Percentiles rank a stretch among this genome's conserved stretches.
Evolutionary conservation across 495 filamentous ascomycete species (phyloP).

Genomic region (Hypoxylon trugodes): DNA sequence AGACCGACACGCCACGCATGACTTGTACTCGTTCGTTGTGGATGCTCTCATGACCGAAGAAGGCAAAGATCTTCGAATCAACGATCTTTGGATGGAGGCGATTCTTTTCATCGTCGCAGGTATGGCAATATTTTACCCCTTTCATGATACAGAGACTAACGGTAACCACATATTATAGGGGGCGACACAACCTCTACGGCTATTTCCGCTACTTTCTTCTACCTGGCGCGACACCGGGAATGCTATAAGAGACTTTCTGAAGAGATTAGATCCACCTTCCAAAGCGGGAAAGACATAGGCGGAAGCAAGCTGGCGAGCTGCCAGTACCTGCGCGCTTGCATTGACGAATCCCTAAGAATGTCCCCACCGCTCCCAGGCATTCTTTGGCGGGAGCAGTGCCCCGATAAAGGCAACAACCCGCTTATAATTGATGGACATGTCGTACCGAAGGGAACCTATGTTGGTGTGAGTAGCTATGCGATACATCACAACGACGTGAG

Average conservation of each 20-base stretch:
- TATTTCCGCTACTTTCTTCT: constrained; percentile 23
- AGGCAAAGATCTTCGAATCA: not conserved
- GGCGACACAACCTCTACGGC: constrained; percentile 26
- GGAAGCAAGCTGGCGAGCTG: constrained; percentile 54
- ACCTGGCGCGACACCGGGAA: constrained; percentile 43
- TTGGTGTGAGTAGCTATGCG: too few relatives aligned
- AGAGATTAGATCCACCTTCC: constrained; percentile 52
- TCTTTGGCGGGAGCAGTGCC: constrained; percentile 57
- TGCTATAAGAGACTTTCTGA: constrained; percentile 50
- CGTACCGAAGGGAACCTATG: too few relatives aligned
- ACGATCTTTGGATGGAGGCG: constrained; percentile 32
- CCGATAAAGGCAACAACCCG: too few relatives aligned
- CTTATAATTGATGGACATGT: too few relatives aligned
- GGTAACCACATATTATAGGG: not conserved
- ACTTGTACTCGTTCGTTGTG: constrained; percentile 47
- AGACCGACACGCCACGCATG: constrained; percentile 20
- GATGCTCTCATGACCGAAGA: constrained; percentile 46
- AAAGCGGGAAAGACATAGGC: constrained; percentile 47
- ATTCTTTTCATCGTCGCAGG: constrained; percentile 32
- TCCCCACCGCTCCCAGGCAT: constrained; percentile 59
- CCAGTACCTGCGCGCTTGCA: constrained; percentile 56
- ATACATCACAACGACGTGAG: too few relatives aligned
- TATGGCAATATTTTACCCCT: not conserved
- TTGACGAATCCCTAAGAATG: constrained; percentile 68
- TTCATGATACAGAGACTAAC: not conserved